Conservation (phyloP, 2,329 filamentous ascomycete genomes). For the Cladosporium sp. region DNA sequence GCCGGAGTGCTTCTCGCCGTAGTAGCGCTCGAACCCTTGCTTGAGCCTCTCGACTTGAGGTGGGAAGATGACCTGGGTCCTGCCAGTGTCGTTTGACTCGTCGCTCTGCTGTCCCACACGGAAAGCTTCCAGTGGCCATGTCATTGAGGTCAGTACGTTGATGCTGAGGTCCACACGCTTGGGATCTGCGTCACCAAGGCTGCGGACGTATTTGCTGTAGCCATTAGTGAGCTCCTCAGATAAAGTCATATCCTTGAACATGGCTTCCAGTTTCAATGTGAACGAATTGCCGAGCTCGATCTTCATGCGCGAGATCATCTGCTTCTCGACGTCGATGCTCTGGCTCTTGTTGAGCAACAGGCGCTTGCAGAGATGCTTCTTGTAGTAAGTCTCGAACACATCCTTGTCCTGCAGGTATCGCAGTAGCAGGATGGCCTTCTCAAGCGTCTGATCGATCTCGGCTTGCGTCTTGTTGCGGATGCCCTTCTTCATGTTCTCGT, state of each 20-base stretch:
- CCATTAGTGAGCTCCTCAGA: constrained; percentile 76
- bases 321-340: constrained; percentile 86
- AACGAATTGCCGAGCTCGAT: constrained; percentile 92
- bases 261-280: constrained; percentile 86
- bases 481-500: constrained; percentile 91
- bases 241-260: constrained; percentile 94
- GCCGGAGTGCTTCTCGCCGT: constrained; percentile 80
- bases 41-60: constrained; percentile 69
- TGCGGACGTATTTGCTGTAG: constrained; percentile 68
- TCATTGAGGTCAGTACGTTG: constrained; percentile 85
- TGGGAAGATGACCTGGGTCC: constrained; percentile 66
- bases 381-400: constrained; percentile 94
- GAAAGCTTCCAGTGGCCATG: constrained; percentile 92
- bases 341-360: constrained; percentile 85
- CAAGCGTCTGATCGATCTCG: constrained; percentile 77
- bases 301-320: constrained; percentile 97
- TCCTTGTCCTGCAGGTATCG: constrained; percentile 90
- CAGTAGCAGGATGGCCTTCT: constrained; percentile 83
- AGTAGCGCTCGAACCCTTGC: constrained; percentile 83
- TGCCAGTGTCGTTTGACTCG: constrained; percentile 20
- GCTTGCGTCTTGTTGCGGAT: constrained; percentile 88
- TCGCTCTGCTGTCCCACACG: constrained; percentile 51
- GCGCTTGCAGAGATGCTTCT: constrained; percentile 87
- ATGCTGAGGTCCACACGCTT: constrained; percentile 74
- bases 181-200: constrained; percentile 51